Percentiles rank a stretch among this genome's conserved stretches.
phyloP scores from a whole-genome alignment of 2,329 filamentous ascomycete species.

The Aspergillus sp. region DNA sequence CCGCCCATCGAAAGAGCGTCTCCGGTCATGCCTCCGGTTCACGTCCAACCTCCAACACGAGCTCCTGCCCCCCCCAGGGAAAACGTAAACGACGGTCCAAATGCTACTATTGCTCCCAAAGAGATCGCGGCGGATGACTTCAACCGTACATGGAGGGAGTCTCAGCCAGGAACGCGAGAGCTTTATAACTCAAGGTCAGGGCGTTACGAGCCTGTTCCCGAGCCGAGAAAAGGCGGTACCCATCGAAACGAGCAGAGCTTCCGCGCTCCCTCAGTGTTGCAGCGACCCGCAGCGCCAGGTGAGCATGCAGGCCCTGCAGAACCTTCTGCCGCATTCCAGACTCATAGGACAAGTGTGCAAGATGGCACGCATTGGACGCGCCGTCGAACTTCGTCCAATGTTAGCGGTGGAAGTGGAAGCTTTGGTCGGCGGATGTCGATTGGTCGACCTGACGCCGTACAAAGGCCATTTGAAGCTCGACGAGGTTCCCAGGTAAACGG shows the following conservation, averaged over 20 bases:
- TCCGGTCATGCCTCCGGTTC: slow-evolving; percentile 59
- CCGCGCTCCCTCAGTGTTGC: slow-evolving; percentile 75
- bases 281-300: slow-evolving; percentile 65
- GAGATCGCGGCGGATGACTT: slow-evolving; percentile 96
- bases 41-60: slow-evolving; percentile 46
- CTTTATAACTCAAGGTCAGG: slow-evolving; percentile 95
- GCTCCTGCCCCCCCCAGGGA: slow-evolving; percentile 57
- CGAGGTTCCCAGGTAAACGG: slow-evolving; percentile 41
- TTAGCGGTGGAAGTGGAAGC: slow-evolving; percentile 79
- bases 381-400: slow-evolving; percentile 83
- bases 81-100: slow-evolving; percentile 55
- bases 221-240: slow-evolving; percentile 65
- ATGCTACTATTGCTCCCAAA: slow-evolving; percentile 59
- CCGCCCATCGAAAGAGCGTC: slow-evolving; percentile 82
- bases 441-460: slow-evolving; percentile 46
- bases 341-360: slow-evolving; percentile 67
- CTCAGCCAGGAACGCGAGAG: slow-evolving; percentile 65
- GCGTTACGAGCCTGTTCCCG: slow-evolving; percentile 82
- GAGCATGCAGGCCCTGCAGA: slow-evolving; percentile 70
- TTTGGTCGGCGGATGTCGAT: slow-evolving; percentile 64
- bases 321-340: slow-evolving; percentile 83
- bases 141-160: slow-evolving; percentile 79
- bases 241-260: slow-evolving; percentile 65
- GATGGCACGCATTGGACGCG: slow-evolving; percentile 65
- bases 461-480: slow-evolving; percentile 40